Conservation (phyloP, 495 filamentous ascomycete genomes). For the Annulohypoxylon stygium region DNA sequence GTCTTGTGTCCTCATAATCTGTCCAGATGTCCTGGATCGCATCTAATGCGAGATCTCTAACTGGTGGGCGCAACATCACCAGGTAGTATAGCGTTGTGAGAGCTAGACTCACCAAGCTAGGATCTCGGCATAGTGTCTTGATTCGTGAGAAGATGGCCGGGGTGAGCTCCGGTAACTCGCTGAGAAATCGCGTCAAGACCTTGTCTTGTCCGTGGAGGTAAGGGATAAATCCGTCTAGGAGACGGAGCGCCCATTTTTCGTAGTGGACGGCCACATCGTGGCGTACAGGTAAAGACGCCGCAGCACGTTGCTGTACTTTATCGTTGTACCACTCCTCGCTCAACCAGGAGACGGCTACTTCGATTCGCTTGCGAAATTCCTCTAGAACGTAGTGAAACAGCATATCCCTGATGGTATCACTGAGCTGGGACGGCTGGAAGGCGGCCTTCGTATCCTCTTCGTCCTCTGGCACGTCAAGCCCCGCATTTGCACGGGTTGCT, state of each 20-base stretch:
- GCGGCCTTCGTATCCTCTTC: constrained; percentile 56
- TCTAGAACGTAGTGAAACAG: constrained; percentile 87
- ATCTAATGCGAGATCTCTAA: constrained; percentile 82
- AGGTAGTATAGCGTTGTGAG: constrained; percentile 73
- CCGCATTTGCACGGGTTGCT: constrained; percentile 81
- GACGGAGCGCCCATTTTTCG: constrained; percentile 79
- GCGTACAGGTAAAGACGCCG: constrained; percentile 30
- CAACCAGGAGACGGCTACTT: constrained; percentile 89
- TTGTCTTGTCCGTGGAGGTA: constrained; percentile 91
- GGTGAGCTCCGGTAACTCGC: constrained; percentile 88
- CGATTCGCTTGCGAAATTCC: constrained; percentile 89
- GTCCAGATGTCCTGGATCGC: constrained; percentile 87
- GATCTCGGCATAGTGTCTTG: constrained; percentile 86
- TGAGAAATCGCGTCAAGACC: constrained; percentile 87
- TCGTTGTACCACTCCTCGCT: constrained; percentile 99
- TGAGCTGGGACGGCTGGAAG: constrained; percentile 58
- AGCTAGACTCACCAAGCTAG: constrained; percentile 71
- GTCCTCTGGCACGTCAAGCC: constrained; percentile 70
- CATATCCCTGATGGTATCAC: constrained; percentile 79
- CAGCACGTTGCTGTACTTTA: constrained; percentile 66
- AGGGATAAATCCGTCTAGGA: constrained; percentile 87
- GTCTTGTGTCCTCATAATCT: constrained; percentile 72
- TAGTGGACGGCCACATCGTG: constrained; percentile 73
- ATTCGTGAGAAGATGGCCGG: constrained; percentile 76
- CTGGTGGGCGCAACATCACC: constrained; percentile 87